Conservation (phyloP, 441 rosid species). For the Corymbia citriodora region DNA sequence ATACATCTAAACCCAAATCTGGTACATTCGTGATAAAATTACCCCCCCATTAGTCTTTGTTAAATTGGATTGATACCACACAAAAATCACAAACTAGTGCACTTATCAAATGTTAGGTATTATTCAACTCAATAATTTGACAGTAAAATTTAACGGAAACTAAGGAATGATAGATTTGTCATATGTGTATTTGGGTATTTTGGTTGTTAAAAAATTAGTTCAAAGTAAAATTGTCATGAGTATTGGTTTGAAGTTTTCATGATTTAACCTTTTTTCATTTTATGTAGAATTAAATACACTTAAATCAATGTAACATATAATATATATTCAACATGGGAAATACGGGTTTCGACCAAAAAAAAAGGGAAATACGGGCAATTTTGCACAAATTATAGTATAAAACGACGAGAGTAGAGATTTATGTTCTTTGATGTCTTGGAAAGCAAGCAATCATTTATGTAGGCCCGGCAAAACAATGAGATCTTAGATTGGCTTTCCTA, state of each 20-base stretch:
- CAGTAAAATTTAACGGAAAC: fast-evolving
- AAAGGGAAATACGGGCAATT: not conserved
- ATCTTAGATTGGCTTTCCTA: not conserved
- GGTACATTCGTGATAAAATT: too few species aligned
- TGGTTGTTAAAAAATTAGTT: too few species aligned
- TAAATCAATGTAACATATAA: not conserved
- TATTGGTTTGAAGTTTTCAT: fast-evolving
- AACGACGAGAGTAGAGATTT: not conserved
- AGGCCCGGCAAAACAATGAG: not conserved
- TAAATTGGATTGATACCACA: too few species aligned
- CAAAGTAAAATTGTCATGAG: fast-evolving
- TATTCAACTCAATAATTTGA: fast-evolving
- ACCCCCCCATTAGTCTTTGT: too few species aligned
- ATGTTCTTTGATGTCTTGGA: not conserved
- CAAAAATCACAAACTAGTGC: fast-evolving
- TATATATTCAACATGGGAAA: not conserved
- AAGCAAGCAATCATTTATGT: not conserved
- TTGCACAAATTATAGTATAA: not conserved
- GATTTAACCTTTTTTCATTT: fast-evolving
- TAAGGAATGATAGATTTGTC: fast-evolving
- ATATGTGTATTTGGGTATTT: fast-evolving
- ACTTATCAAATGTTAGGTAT: fast-evolving
- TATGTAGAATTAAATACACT: not conserved
- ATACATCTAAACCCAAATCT: too few species aligned
- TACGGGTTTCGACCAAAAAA: fast-evolving